phyloP scores from a whole-genome alignment of 768 basidiomycete genomes.

The Hericium rajendrae region DNA sequence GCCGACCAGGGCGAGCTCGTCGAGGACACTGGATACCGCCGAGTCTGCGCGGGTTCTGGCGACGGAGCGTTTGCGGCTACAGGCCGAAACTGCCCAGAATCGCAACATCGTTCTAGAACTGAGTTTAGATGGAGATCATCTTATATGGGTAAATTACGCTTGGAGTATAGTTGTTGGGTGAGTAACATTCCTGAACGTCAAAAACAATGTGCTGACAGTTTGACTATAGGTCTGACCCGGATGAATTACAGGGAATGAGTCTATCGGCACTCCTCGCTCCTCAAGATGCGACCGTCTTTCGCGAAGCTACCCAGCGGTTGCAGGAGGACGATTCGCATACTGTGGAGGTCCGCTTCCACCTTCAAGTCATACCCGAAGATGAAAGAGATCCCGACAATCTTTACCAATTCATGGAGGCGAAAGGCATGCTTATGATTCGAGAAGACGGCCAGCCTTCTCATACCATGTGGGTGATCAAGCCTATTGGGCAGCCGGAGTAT shows the following conservation, averaged over 20 bases:
- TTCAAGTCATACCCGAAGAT: constrained; percentile 60
- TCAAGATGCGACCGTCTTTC: constrained; percentile 74
- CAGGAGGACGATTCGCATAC: constrained; percentile 91
- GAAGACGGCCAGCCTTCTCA: constrained; percentile 82
- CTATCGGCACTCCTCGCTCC: constrained; percentile 77
- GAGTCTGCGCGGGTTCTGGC: constrained; percentile 81
- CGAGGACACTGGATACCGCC: constrained; percentile 44
- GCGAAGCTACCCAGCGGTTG: constrained; percentile 75
- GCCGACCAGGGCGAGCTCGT: constrained; percentile 17
- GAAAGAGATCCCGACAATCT: constrained; percentile 40
- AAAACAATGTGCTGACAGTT: no score
- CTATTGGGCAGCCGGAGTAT: constrained; percentile 60
- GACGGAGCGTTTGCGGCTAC: constrained; percentile 77
- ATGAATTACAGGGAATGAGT: constrained; percentile 65
- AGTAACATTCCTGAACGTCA: constrained; percentile 18
- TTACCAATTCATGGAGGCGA: constrained; percentile 89
- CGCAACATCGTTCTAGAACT: constrained; percentile 96
- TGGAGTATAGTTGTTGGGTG: constrained; percentile 91
- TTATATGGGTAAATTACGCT: constrained; percentile 94
- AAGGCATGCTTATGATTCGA: constrained; percentile 96
- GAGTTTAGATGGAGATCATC: constrained; percentile 85
- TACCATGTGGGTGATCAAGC: constrained; percentile 97
- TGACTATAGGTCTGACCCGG: constrained; percentile 63
- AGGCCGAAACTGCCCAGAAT: constrained; percentile 92
- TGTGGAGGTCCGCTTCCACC: constrained; percentile 82